A percentile compares a stretch with the other conserved stretches of the same genome.
phyloP scores from a whole-genome alignment of 148 eudicot species.

The Pouteria glomerata region DNA sequence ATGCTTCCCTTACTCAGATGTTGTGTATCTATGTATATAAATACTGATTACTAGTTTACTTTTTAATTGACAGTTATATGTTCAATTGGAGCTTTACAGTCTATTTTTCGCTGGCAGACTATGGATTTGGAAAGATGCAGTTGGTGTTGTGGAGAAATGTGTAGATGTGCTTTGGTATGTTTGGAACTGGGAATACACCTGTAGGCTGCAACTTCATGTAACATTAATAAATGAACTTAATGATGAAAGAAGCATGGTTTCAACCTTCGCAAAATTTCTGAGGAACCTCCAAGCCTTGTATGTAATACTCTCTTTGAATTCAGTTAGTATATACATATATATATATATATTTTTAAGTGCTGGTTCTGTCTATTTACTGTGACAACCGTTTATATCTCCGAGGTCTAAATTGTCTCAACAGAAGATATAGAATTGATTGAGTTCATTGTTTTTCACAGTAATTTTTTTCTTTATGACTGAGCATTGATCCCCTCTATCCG shows the following conservation, averaged over 20 bases:
- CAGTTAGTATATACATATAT: too few relatives aligned
- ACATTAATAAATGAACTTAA: not conserved
- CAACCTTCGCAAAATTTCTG: not conserved
- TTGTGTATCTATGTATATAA: not conserved
- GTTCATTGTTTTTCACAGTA: not conserved
- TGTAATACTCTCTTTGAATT: not conserved
- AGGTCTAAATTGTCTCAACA: not conserved
- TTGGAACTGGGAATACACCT: not conserved
- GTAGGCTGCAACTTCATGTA: not conserved
- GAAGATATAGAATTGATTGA: not conserved
- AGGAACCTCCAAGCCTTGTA: conserved; percentile 11
- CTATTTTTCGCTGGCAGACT: conserved; percentile 5
- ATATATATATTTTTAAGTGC: not conserved
- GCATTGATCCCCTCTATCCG: not conserved
- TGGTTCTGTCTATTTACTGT: not conserved
- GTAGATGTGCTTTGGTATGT: not conserved
- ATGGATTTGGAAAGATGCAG: not conserved
- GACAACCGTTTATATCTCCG: not conserved
- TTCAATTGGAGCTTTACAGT: not conserved
- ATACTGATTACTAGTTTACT: not conserved
- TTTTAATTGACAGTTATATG: not conserved
- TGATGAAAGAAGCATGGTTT: not conserved
- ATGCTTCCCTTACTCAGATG: not conserved
- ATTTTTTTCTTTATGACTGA: not conserved
- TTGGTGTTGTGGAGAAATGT: conserved; percentile 1